Evolutionary conservation across 768 basidiomycete genomes (phyloP).

Genomic region (Boletus sensibilis): DNA sequence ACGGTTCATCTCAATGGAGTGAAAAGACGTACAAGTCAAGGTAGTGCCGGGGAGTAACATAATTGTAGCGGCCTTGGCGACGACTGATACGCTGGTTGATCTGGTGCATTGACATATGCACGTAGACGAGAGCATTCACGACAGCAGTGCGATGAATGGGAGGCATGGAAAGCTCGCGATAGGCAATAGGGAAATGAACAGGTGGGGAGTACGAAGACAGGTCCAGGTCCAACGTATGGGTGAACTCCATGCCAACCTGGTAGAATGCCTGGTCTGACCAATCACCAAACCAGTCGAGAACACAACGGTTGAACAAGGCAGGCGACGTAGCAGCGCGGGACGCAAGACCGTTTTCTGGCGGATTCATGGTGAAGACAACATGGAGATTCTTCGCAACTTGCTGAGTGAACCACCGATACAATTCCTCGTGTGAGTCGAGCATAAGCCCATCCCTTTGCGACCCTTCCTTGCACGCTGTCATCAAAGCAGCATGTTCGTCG

Average conservation of each 20-base stretch:
- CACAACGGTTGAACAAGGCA: conserved; percentile 97
- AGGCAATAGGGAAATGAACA: conserved; percentile 82
- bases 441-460: conserved; percentile 98
- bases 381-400: conserved; percentile 98
- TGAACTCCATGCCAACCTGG: conserved; percentile 98
- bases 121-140: conserved; percentile 89
- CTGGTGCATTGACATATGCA: conserved; percentile 85
- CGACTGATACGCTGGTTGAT: conserved; percentile 89
- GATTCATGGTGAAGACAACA: conserved; percentile 99
- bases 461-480: conserved; percentile 99
- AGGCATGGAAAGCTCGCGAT: conserved; percentile 80
- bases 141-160: conserved; percentile 88
- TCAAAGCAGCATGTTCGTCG: conserved; percentile 96
- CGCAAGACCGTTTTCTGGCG: conserved; percentile 92
- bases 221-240: conserved; percentile 90
- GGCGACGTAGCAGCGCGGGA: conserved; percentile 97
- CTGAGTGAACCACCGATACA: conserved; percentile 98
- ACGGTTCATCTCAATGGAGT: neutral
- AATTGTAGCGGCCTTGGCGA: conserved; percentile 93
- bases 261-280: conserved; percentile 99
- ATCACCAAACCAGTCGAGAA: conserved; percentile 99
- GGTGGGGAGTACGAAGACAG: conserved; percentile 78
- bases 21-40: conserved; percentile 85
- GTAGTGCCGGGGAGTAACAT: conserved; percentile 96
- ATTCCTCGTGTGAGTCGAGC: conserved; percentile 96